Percentiles rank a stretch among this genome's conserved stretches.
Conservation (phyloP, 2,329 filamentous ascomycete species). For the Fusarium papillatum region DNA sequence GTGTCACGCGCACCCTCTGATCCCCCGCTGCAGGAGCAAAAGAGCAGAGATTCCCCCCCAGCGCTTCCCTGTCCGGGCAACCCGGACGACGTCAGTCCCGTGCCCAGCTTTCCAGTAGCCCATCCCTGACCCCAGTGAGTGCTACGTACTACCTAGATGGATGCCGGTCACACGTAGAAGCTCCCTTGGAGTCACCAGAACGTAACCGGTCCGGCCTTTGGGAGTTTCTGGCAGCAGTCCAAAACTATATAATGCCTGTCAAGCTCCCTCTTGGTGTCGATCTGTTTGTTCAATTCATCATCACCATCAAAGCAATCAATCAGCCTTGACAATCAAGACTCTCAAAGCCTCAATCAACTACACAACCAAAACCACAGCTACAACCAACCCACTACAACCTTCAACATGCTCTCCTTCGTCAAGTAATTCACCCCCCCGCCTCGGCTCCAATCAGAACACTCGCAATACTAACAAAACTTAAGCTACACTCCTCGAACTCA, state of each 20-base stretch:
- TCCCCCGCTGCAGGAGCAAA: constrained; percentile 19
- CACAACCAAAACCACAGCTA: background rate
- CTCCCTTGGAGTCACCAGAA: constrained; percentile 20
- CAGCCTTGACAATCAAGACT: background rate
- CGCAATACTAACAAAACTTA: constrained; percentile 4
- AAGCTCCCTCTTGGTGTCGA: constrained; percentile 7
- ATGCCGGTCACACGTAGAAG: constrained; percentile 33
- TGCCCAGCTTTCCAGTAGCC: constrained; percentile 12
- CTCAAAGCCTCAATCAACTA: background rate
- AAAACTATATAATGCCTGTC: constrained; percentile 24
- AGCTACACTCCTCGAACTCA: constrained; percentile 39
- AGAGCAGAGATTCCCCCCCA: constrained; percentile 3
- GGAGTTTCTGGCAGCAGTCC: background rate
- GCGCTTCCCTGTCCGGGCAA: constrained; percentile 15
- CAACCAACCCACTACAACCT: background rate
- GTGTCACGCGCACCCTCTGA: constrained; percentile 24
- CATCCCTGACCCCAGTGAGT: constrained; percentile 14
- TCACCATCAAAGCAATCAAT: constrained; percentile 13
- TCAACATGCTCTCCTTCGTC: constrained; percentile 40
- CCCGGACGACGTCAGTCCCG: constrained; percentile 33
- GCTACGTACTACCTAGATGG: constrained; percentile 5
- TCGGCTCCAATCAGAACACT: background rate
- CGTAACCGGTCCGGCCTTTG: constrained; percentile 30
- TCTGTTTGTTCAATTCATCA: background rate
- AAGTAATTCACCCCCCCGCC: constrained; percentile 18